phyloP scores from a whole-genome alignment of 305 asterid species.

The Monarda citriodora region DNA sequence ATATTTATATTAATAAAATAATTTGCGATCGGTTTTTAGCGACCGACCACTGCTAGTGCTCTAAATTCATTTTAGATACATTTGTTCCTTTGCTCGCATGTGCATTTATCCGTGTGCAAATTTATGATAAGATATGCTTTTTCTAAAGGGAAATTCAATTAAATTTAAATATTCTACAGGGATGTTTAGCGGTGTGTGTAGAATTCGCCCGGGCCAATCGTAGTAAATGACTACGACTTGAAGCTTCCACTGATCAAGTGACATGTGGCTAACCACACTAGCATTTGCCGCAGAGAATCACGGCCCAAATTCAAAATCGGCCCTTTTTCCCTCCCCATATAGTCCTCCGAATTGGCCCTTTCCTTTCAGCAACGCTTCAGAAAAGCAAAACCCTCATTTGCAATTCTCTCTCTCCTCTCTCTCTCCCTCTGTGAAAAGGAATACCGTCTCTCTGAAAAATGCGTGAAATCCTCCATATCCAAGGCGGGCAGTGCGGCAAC shows the following conservation, averaged over 20 bases:
- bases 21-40: no score
- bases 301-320: constrained; percentile 30
- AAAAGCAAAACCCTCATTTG: constrained; percentile 20
- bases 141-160: no score
- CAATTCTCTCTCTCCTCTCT: constrained; percentile 6
- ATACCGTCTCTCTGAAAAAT: constrained; percentile 12
- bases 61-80: no score
- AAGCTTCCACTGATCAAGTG: neutral
- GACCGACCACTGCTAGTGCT: no score
- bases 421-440: neutral
- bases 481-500: constrained; percentile 52
- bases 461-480: constrained; percentile 48
- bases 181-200: no score
- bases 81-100: no score
- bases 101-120: no score
- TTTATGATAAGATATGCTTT: no score
- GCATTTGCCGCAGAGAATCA: neutral
- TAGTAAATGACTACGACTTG: neutral
- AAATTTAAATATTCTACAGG: no score
- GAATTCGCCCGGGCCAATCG: no score
- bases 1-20: no score
- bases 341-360: neutral
- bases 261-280: constrained; percentile 11
- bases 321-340: constrained; percentile 27
- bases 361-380: neutral